These are phyloP conservation scores for Yamadazyma scolyti DNA, from an alignment of 805 yeast genomes.

Conservation along the genomic window DNA sequence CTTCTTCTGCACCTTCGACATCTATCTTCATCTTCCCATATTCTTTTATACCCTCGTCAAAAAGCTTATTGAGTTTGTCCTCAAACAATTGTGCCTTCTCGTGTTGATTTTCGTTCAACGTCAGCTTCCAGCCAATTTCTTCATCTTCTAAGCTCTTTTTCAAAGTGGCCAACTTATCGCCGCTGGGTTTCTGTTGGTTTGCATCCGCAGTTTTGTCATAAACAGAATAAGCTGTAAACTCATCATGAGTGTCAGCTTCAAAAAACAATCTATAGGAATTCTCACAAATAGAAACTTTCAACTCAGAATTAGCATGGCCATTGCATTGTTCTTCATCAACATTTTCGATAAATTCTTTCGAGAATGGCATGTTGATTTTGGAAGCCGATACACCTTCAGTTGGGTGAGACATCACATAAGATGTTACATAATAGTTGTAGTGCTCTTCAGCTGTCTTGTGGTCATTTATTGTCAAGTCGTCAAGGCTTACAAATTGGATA, in stretches of 20 bases:
- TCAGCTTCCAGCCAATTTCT: conserved; percentile 51
- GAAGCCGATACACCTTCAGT: conserved; percentile 91
- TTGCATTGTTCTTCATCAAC: conserved; percentile 55
- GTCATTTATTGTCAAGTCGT: conserved; percentile 73
- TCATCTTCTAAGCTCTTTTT: conserved; percentile 45
- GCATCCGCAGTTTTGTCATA: conserved; percentile 36
- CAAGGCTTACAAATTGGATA: conserved; percentile 81
- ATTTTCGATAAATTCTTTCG: conserved; percentile 53
- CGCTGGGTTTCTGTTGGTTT: conserved; percentile 13
- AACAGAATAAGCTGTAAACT: conserved; percentile 61
- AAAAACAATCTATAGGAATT: conserved; percentile 78
- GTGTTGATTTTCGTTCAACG: conserved; percentile 38
- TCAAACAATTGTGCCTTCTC: conserved; percentile 16
- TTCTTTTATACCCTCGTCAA: conserved; percentile 39
- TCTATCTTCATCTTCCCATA: conserved; percentile 13
- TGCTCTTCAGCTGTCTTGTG: conserved; percentile 74
- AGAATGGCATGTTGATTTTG: conserved; percentile 74
- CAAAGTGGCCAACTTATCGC: conserved; percentile 31
- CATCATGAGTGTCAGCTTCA: conserved; percentile 75
- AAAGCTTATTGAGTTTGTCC: conserved; percentile 29
- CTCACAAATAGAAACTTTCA: conserved; percentile 75
- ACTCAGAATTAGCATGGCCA: conserved; percentile 63
- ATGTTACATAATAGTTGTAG: conserved; percentile 92
- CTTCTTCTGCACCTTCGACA: conserved; percentile 6
- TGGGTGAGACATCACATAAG: conserved; percentile 91